These are phyloP conservation scores for Diplocarpon rosae DNA, from an alignment of 2,329 filamentous ascomycete genomes.

Conservation along the genomic window DNA sequence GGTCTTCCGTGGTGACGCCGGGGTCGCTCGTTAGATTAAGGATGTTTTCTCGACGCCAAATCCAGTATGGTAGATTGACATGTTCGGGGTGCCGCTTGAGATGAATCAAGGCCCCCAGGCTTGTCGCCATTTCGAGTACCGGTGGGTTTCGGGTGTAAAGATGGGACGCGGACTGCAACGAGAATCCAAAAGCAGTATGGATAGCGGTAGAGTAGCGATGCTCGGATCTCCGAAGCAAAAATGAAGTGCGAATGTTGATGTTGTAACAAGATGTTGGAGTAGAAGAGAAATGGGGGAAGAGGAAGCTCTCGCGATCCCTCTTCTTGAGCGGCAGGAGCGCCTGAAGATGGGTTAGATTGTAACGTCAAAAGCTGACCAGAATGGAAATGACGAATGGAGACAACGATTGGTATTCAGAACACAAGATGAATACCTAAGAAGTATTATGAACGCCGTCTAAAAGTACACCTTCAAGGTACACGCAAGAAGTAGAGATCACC, in stretches of 20 bases:
- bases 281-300: too few species aligned
- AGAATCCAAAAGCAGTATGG: too few species aligned
- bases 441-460: conserved; percentile 5
- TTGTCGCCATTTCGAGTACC: not conserved
- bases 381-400: not conserved
- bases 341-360: too few species aligned
- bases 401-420: conserved; percentile 2
- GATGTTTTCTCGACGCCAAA: not conserved
- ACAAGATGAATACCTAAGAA: not conserved
- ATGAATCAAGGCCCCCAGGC: not conserved
- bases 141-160: not conserved
- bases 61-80: too few species aligned
- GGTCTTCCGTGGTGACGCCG: not conserved
- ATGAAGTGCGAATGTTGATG: too few species aligned
- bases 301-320: too few species aligned
- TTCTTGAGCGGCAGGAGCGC: too few species aligned
- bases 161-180: too few species aligned
- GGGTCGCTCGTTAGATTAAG: not conserved
- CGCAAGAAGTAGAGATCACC: conserved; percentile 1
- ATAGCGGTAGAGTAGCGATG: too few species aligned
- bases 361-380: not conserved
- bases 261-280: too few species aligned
- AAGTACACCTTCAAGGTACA: conserved; percentile 4
- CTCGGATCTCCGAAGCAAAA: too few species aligned
- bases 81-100: not conserved